These are phyloP conservation scores for Fusarium hainanense DNA, from an alignment of 2,329 filamentous ascomycete species.

Conservation along the genomic window DNA sequence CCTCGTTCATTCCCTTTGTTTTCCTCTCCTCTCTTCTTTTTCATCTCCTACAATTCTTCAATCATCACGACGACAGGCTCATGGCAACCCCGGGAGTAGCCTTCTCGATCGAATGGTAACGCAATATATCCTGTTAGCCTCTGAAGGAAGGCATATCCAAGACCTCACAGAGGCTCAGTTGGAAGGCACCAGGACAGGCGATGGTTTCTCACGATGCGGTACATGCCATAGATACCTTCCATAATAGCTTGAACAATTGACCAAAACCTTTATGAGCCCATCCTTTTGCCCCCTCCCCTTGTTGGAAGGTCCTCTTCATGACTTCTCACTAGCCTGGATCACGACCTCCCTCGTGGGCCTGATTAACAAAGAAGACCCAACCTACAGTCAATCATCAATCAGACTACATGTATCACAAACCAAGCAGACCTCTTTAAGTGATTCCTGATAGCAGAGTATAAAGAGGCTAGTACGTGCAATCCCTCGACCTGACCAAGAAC, in stretches of 20 bases:
- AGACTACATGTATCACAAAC: neutral
- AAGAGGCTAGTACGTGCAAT: neutral
- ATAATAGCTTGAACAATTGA: too few species aligned
- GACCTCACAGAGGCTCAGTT: neutral
- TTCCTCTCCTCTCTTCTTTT: too few species aligned
- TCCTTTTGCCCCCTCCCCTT: neutral
- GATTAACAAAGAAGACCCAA: conserved; percentile 5
- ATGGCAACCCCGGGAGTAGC: neutral
- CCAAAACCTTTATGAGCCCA: neutral
- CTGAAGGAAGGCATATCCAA: neutral
- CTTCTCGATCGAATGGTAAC: neutral
- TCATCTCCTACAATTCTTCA: neutral
- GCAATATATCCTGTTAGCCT: neutral
- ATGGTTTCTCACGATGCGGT: neutral
- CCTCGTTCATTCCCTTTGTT: neutral
- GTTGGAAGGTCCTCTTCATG: neutral
- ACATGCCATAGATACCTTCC: neutral
- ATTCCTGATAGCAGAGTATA: neutral
- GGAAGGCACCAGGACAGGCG: neutral
- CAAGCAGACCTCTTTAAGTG: rapidly evolving
- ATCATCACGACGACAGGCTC: neutral
- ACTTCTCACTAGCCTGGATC: neutral
- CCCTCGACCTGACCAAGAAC: neutral
- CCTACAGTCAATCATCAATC: neutral
- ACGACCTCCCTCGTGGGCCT: neutral